These are phyloP conservation scores for Cicer pinnatifidum DNA, from an alignment of 306 rosid species.

Conservation along the genomic window DNA sequence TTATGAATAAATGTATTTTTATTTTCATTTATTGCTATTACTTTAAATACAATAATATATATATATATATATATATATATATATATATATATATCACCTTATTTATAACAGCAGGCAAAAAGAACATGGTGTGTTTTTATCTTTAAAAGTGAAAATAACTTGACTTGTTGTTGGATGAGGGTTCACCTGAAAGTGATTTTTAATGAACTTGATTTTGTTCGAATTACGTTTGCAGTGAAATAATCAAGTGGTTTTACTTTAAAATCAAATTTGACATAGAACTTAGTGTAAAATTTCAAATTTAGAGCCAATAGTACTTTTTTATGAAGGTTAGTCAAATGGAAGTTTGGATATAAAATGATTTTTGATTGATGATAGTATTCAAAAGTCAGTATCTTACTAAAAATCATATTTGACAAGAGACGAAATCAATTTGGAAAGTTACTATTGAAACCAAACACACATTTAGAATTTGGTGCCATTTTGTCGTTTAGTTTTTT, in stretches of 20 bases:
- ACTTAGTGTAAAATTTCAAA: neutral
- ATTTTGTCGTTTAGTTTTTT: neutral
- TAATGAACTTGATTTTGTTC: neutral
- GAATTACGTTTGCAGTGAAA: neutral
- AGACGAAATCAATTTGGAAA: neutral
- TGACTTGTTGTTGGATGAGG: neutral
- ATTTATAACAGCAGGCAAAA: neutral
- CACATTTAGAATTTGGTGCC: neutral
- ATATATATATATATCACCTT: neutral
- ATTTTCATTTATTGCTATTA: neutral
- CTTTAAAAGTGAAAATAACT: neutral
- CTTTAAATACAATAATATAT: neutral
- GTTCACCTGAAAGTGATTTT: neutral
- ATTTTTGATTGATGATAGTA: neutral
- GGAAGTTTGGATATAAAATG: neutral
- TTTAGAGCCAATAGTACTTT: neutral
- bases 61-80: too few relatives aligned
- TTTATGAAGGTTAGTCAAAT: neutral
- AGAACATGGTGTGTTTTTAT: neutral
- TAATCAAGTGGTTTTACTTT: neutral
- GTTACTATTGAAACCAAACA: neutral
- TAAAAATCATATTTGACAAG: neutral
- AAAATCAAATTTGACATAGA: neutral
- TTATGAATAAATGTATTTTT: neutral
- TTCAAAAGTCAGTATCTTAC: neutral